phyloP scores from a whole-genome alignment of 2,329 filamentous ascomycete species.

The Apiospora sp. region DNA sequence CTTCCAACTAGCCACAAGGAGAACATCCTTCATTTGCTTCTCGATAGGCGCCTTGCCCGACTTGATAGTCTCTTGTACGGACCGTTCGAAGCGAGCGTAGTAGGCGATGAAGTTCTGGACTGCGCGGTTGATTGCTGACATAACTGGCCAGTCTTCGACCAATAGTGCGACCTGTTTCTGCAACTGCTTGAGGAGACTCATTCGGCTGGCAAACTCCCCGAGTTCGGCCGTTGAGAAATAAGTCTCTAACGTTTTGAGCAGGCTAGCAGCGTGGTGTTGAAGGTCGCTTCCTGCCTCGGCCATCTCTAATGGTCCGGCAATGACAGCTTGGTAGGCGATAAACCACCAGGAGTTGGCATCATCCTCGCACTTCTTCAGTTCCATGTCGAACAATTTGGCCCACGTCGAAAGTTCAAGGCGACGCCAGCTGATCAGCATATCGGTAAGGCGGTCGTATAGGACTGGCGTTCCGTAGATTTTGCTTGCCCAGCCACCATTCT shows the following conservation, averaged over 20 bases:
- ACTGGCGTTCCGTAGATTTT: slow-evolving; percentile 73
- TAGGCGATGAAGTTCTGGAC: slow-evolving; percentile 80
- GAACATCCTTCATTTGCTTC: slow-evolving; percentile 91
- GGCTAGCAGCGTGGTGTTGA: slow-evolving; percentile 67
- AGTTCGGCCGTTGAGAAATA: slow-evolving; percentile 83
- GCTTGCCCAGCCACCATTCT: slow-evolving; percentile 84
- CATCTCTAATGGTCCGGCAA: slow-evolving; percentile 77
- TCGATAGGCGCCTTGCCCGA: slow-evolving; percentile 80
- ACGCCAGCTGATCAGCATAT: slow-evolving; percentile 86
- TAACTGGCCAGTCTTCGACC: slow-evolving; percentile 62
- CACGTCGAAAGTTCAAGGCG: slow-evolving; percentile 91
- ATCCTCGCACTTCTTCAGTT: slow-evolving; percentile 76
- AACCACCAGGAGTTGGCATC: slow-evolving; percentile 96
- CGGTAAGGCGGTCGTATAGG: slow-evolving; percentile 80
- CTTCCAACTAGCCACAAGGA: slow-evolving; percentile 95
- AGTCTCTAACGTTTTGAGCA: slow-evolving; percentile 78
- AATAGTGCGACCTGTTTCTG: slow-evolving; percentile 72
- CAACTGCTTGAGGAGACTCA: slow-evolving; percentile 73
- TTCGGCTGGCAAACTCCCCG: slow-evolving; percentile 79
- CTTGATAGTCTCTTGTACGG: slow-evolving; percentile 69
- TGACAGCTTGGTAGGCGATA: slow-evolving; percentile 87
- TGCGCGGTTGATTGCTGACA: slow-evolving; percentile 68
- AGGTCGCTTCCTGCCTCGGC: slow-evolving; percentile 66
- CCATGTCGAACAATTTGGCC: slow-evolving; percentile 86
- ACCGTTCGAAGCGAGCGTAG: slow-evolving; percentile 74